These are phyloP conservation scores for Lecanicillium sp. DNA, from an alignment of 2,329 filamentous ascomycete genomes.

Conservation along the genomic window DNA sequence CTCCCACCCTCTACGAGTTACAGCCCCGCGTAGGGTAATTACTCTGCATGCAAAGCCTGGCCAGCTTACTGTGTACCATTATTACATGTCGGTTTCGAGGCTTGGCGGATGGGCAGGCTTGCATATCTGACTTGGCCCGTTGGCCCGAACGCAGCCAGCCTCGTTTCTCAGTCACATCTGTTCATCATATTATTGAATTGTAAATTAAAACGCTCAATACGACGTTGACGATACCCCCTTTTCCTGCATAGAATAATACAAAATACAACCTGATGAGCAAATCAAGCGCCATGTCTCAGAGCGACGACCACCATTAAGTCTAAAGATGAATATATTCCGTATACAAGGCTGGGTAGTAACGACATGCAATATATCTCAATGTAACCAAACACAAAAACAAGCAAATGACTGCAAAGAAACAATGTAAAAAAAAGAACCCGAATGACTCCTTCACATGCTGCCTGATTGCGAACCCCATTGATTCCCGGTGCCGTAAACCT, in stretches of 20 bases:
- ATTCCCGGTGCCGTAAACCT: constrained; percentile 9
- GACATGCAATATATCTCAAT: constrained; percentile 6
- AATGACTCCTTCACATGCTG: constrained; percentile 28
- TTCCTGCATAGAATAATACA: not conserved
- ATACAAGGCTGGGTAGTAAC: constrained; percentile 10
- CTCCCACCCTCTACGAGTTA: too few species aligned
- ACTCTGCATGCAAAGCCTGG: constrained; percentile 5
- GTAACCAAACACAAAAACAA: constrained; percentile 10
- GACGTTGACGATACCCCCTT: constrained; percentile 12
- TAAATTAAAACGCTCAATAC: constrained; percentile 13
- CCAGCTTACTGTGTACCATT: constrained; percentile 10
- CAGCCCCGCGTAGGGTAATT: too few species aligned
- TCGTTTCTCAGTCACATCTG: not conserved
- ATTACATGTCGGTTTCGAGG: constrained; percentile 11
- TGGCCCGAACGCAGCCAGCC: constrained; percentile 2
- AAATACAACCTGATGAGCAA: not conserved
- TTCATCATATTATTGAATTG: not conserved
- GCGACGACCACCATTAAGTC: too few species aligned
- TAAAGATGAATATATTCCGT: not conserved
- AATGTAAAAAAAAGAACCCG: constrained; percentile 18
- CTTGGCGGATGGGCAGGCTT: not conserved
- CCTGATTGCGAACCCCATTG: constrained; percentile 14
- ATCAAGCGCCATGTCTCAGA: too few species aligned
- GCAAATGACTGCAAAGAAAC: not conserved
- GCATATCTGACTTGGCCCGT: not conserved